Percentiles rank a stretch among this genome's conserved stretches.
These are phyloP conservation scores for Fusarium equiseti DNA, from an alignment of 2,329 filamentous ascomycete species.

Conservation along the genomic window DNA sequence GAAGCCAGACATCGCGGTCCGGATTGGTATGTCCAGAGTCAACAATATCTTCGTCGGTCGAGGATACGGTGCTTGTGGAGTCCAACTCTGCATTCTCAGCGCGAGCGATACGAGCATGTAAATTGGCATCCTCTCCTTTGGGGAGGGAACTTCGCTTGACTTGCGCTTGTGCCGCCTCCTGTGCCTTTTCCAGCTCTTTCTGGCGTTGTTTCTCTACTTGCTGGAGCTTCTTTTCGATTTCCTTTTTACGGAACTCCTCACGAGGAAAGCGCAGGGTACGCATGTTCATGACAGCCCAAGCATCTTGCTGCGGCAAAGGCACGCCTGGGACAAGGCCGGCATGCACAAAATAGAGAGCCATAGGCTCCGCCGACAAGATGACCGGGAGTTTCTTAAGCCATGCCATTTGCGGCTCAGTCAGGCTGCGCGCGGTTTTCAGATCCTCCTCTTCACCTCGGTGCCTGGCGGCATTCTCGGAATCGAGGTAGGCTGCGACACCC, in stretches of 20 bases:
- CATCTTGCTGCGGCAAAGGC: slow-evolving; percentile 76
- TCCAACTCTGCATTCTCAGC: slow-evolving; percentile 13
- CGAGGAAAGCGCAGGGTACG: slow-evolving; percentile 75
- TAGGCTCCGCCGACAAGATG: slow-evolving; percentile 78
- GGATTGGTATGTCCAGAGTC: slow-evolving; percentile 24
- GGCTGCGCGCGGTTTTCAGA: slow-evolving; percentile 67
- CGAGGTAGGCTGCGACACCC: slow-evolving; percentile 47
- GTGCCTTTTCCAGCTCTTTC: slow-evolving; percentile 32
- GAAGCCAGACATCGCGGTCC: slow-evolving; percentile 52
- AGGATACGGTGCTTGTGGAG: background rate
- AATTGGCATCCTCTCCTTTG: background rate
- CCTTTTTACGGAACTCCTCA: slow-evolving; percentile 55
- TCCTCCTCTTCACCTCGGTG: slow-evolving; percentile 55
- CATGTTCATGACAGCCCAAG: slow-evolving; percentile 92
- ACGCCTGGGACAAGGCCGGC: slow-evolving; percentile 85
- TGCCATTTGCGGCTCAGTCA: slow-evolving; percentile 68
- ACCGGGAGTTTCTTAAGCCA: slow-evolving; percentile 81
- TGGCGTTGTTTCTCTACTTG: slow-evolving; percentile 40
- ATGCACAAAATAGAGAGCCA: slow-evolving; percentile 80
- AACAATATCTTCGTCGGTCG: background rate
- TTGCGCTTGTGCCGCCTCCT: slow-evolving; percentile 17
- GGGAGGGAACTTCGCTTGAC: slow-evolving; percentile 13
- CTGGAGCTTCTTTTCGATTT: slow-evolving; percentile 44
- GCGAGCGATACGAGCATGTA: slow-evolving; percentile 12
- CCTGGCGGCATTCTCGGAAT: slow-evolving; percentile 40